Evolutionary conservation across 441 rosid genomes (phyloP), one percentile per base, ranked within the genome.

Genomic region (Adansonia rubrostipa): DNA sequence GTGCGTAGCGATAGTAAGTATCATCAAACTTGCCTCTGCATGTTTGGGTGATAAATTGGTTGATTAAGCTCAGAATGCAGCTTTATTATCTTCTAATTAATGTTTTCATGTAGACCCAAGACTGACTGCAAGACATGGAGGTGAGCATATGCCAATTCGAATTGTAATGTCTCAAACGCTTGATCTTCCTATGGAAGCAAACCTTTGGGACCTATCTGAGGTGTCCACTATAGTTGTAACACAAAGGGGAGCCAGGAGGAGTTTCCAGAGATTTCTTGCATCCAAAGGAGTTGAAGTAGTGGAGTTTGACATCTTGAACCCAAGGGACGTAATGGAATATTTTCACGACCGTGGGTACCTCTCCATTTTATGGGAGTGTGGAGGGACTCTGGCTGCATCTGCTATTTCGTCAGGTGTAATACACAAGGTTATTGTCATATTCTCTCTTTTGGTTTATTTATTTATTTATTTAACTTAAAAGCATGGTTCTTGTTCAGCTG

Each of bases 301-400:
- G 86, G 98, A 96, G 85, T 92, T 96, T 83, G 99, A 96, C 69
- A 89, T 96, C 86, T 83, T 96, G 81, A 96, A 91, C 79, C 90
- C 98, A 0, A 91, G 93, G 88, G 97, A 96, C 48, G 96, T 91
- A 69, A 92, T 96, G 99, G 98, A 92, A 76, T 93, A 96, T 85
- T 92, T 93, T 80, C 93, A 92, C 17, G 92, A 86, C 66, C 95
- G 97, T 66, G 98, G 99, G 33, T 90, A 93, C 82, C 95, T 96
- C 81, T 89, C 97, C 28, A 86, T 96, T 51, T 83, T 96, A 63
- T 93, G 99, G 98, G 28, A 96, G 81, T 96, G 98, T 77, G 98
- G 99, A 13, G 98, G 99, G 17, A 88, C 93, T n/a, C 82, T 96
- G 77, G 88, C 97, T 61, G 98, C 99, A 65, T 91, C 98, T 78